Evolutionary conservation across 1,284 basidiomycete species (phyloP).

Genomic region (Tilletia caries): DNA sequence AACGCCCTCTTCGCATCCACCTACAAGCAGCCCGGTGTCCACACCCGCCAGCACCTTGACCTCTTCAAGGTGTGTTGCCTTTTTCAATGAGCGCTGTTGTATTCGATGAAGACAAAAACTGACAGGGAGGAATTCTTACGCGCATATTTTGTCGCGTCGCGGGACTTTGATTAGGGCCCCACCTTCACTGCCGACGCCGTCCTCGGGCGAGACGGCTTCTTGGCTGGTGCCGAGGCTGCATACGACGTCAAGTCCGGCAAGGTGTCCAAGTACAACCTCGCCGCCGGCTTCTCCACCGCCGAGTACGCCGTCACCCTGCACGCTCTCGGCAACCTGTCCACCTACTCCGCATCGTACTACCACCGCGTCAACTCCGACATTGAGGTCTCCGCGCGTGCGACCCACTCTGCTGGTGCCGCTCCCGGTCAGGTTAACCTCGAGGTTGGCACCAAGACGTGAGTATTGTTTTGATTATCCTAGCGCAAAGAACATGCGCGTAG

Average conservation of each 20-base stretch:
- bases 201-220: conserved; percentile 93
- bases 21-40: conserved; percentile 95
- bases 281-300: conserved; percentile 88
- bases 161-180: no score
- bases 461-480: conserved; percentile 34
- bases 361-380: conserved; percentile 92
- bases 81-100: neutral
- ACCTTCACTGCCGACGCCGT: conserved; percentile 87
- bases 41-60: conserved; percentile 87
- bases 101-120: no score
- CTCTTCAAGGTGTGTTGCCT: conserved; percentile 75
- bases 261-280: conserved; percentile 86
- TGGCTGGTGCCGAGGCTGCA: conserved; percentile 88
- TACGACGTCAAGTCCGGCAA: conserved; percentile 95
- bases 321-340: conserved; percentile 88
- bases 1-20: conserved; percentile 73
- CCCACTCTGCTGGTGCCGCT: conserved; percentile 85
- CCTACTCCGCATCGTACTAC: conserved; percentile 96
- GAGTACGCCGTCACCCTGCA: conserved; percentile 95
- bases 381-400: conserved; percentile 83
- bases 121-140: neutral
- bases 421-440: conserved; percentile 84
- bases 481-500: no score
- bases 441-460: conserved; percentile 84
- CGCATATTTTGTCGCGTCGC: neutral